phyloP scores from a whole-genome alignment of 371 early-diverging fungal species.

The Sporodiniella umbellata region DNA sequence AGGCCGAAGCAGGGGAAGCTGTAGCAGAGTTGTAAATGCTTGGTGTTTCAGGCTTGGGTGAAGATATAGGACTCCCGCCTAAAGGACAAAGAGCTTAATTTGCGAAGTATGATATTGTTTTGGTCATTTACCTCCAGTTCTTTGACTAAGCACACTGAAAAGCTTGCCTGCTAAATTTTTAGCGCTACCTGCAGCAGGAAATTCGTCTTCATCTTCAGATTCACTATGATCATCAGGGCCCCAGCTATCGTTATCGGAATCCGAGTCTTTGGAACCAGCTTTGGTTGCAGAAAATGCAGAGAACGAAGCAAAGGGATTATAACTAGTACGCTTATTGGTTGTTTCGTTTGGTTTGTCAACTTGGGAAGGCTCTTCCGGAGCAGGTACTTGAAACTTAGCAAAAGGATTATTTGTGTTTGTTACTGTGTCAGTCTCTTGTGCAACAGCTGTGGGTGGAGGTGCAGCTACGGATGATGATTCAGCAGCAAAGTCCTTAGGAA shows the following conservation, averaged over 20 bases:
- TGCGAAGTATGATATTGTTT: too few relatives aligned
- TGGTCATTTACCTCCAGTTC: constrained; percentile 12
- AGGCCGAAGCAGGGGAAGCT: constrained; percentile 9
- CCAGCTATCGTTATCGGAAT: constrained; percentile 41
- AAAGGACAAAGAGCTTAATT: not conserved
- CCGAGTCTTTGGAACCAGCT: constrained; percentile 22
- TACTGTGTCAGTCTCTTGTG: constrained; percentile 3
- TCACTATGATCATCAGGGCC: constrained; percentile 35
- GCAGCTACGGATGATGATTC: not conserved
- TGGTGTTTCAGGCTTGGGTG: constrained; percentile 15
- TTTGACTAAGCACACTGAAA: constrained; percentile 38
- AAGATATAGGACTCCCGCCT: constrained; percentile 1
- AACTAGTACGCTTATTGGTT: constrained; percentile 42
- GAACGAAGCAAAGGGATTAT: constrained; percentile 51
- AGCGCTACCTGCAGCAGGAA: constrained; percentile 52
- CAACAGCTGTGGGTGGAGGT: constrained; percentile 4
- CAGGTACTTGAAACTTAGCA: constrained; percentile 34
- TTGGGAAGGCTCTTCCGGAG: constrained; percentile 9
- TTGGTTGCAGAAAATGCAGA: constrained; percentile 47
- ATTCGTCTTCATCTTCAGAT: constrained; percentile 42
- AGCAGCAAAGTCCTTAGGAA: not conserved
- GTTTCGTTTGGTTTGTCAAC: constrained; percentile 25
- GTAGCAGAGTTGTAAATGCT: constrained; percentile 9
- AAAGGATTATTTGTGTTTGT: constrained; percentile 48
- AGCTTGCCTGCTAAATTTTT: constrained; percentile 44